These are phyloP conservation scores for Fusarium tupiense DNA, from an alignment of 2,329 filamentous ascomycete species.

Conservation along the genomic window DNA sequence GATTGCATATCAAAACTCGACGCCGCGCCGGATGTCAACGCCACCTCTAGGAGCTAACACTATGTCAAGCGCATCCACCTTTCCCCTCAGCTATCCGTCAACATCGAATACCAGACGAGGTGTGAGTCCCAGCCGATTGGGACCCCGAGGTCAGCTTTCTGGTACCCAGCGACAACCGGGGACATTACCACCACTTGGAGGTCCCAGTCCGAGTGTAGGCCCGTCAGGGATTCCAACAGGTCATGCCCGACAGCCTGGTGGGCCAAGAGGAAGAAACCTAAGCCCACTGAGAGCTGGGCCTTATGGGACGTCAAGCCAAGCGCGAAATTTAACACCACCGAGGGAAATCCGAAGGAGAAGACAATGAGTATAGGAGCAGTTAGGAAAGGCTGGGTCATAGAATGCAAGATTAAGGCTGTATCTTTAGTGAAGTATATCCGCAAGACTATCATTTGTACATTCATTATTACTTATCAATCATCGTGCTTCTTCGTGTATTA, in stretches of 20 bases:
- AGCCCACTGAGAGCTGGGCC: too few species aligned
- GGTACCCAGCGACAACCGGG: neutral
- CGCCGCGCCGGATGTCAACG: neutral
- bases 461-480: too few species aligned
- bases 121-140: neutral
- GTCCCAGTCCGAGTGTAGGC: too few species aligned
- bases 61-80: fast-evolving
- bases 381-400: too few species aligned
- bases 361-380: too few species aligned
- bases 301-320: neutral
- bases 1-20: neutral
- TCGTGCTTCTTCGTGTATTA: too few species aligned
- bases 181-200: too few species aligned
- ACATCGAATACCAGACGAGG: neutral
- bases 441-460: too few species aligned
- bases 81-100: neutral
- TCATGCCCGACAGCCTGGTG: neutral
- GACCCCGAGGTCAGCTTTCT: neutral
- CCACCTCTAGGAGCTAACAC: neutral
- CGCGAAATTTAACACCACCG: neutral
- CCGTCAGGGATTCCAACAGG: neutral
- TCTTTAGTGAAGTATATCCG: too few species aligned
- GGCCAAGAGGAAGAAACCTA: neutral
- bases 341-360: too few species aligned
- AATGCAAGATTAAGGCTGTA: too few species aligned